A percentile compares a stretch with the other conserved stretches of the same genome.
Conservation (phyloP, 75 land plant genomes). For the Cryptomeria japonica region DNA sequence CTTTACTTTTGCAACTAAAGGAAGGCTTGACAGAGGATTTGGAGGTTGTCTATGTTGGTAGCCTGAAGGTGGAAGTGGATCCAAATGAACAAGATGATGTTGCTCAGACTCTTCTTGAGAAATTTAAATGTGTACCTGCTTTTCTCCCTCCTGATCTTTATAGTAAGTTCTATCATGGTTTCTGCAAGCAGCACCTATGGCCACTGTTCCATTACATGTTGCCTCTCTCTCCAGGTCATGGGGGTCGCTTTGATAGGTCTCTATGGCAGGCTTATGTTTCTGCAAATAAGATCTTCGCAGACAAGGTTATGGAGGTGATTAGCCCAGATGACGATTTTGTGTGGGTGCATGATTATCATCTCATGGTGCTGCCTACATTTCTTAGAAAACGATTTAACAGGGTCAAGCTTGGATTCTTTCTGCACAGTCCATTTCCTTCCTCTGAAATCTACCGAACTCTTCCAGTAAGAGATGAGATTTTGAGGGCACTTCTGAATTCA, state of each 20-base stretch:
- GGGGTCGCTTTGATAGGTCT: conserved; percentile 72
- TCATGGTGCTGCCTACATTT: conserved; percentile 83
- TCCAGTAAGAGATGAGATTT: conserved; percentile 71
- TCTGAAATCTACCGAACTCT: conserved; percentile 79
- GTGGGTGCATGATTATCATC: conserved; percentile 88
- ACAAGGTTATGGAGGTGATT: conserved; percentile 83
- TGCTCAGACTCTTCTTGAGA: conserved; percentile 61
- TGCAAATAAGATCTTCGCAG: conserved; percentile 81
- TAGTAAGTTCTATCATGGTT: conserved; percentile 67
- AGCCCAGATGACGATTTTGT: conserved; percentile 82
- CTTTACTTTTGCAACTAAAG: conserved; percentile 68
- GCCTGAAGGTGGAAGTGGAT: conserved; percentile 57
- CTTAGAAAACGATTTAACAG: conserved; percentile 75
- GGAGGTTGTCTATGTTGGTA: conserved; percentile 73
- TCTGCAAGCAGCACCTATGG: conserved; percentile 85
- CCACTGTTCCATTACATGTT: conserved; percentile 89
- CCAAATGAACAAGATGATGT: conserved; percentile 74
- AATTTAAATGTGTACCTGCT: conserved; percentile 74
- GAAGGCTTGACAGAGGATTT: conserved; percentile 74
- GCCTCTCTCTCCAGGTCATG: conserved; percentile 76
- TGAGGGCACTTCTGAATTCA: conserved; percentile 67
- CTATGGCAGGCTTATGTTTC: conserved; percentile 90
- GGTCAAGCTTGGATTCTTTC: conserved; percentile 77
- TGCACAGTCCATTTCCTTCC: conserved; percentile 82
- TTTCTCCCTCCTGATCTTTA: conserved; percentile 70